These are phyloP conservation scores for Daedaleopsis sinensis DNA, from an alignment of 768 basidiomycete genomes.

Conservation along the genomic window DNA sequence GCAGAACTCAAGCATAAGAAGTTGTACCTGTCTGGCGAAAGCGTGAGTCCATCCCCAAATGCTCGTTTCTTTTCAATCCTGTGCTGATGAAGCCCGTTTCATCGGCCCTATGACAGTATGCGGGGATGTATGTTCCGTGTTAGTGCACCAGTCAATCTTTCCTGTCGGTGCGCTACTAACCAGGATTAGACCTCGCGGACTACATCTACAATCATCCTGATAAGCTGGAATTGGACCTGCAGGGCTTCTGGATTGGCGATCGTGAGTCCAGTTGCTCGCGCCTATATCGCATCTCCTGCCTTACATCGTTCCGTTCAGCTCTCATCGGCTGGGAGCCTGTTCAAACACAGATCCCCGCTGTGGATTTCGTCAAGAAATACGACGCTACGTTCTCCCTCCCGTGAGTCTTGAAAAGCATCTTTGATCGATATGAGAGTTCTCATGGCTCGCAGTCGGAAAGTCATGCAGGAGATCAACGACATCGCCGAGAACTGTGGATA, in stretches of 20 bases:
- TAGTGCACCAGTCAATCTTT: constrained; percentile 23
- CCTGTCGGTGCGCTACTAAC: neutral
- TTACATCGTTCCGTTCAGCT: neutral
- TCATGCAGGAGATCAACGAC: constrained; percentile 59
- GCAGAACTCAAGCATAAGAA: constrained; percentile 73
- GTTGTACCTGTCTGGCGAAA: constrained; percentile 72
- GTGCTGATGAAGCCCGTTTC: neutral
- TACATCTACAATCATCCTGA: constrained; percentile 65
- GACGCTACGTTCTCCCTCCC: constrained; percentile 72
- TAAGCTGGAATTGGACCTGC: constrained; percentile 55
- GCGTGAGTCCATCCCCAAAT: constrained; percentile 50
- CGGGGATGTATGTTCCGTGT: constrained; percentile 70
- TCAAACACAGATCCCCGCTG: constrained; percentile 71
- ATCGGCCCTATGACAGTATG: constrained; percentile 67
- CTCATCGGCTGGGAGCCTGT: constrained; percentile 48
- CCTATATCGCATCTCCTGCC: neutral
- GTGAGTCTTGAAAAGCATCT: constrained; percentile 40
- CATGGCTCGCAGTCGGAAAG: constrained; percentile 50
- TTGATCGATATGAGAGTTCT: neutral
- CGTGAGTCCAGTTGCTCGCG: constrained; percentile 45
- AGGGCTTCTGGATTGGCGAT: constrained; percentile 75
- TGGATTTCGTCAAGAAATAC: constrained; percentile 75
- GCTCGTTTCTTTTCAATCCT: neutral
- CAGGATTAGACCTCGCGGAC: constrained; percentile 67
- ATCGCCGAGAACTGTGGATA: constrained; percentile 60